Percentiles rank a stretch among this genome's conserved stretches.
Evolutionary conservation across 768 basidiomycete species (phyloP).

Genomic region (Pseudohyphozyma bogoriensis): DNA sequence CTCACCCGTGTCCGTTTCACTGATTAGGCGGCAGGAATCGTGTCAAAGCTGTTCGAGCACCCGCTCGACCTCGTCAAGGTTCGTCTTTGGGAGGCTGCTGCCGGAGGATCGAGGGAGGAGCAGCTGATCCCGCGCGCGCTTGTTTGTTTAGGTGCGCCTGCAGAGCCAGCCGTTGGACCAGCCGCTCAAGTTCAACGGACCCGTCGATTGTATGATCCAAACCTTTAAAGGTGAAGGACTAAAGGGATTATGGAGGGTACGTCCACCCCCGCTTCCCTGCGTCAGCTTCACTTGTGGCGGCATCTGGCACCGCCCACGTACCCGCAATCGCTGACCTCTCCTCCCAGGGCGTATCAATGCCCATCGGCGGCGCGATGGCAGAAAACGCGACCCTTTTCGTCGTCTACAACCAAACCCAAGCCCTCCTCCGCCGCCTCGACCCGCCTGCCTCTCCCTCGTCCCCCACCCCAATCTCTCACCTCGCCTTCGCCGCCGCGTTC

Average conservation of each 20-base stretch:
- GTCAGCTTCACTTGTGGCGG: not conserved
- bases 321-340: not conserved
- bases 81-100: not conserved
- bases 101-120: not conserved
- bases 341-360: conserved; percentile 73
- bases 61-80: conserved; percentile 95
- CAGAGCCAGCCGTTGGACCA: conserved; percentile 78
- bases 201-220: conserved; percentile 71
- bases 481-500: conserved; percentile 70
- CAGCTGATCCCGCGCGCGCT: not conserved
- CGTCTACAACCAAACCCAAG: conserved; percentile 60
- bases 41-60: conserved; percentile 75
- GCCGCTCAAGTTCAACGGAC: conserved; percentile 64
- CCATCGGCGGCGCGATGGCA: conserved; percentile 79
- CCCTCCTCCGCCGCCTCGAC: conserved; percentile 35
- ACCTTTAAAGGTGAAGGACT: conserved; percentile 76
- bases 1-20: not conserved
- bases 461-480: conserved; percentile 55
- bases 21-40: conserved; percentile 67
- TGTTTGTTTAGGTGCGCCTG: conserved; percentile 44
- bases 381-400: conserved; percentile 86
- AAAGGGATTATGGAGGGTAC: conserved; percentile 73
- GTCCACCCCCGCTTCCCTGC: conserved; percentile 37
- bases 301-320: not conserved
- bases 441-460: conserved; percentile 36